phyloP scores from a whole-genome alignment of 2,329 filamentous ascomycete species.

The Periconia macrospinosa region DNA sequence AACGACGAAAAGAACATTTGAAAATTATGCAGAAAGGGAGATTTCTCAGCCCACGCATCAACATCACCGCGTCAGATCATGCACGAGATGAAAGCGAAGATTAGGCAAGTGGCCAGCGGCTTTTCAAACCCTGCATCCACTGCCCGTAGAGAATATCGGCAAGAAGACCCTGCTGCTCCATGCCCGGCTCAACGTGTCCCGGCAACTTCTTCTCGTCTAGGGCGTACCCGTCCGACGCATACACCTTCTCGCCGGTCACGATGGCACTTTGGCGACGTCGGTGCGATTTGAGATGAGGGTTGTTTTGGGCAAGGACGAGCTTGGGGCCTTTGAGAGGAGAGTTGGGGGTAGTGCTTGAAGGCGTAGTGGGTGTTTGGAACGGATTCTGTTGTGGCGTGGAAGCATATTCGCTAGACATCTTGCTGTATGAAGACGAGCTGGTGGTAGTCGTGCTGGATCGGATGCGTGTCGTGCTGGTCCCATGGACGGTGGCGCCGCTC shows the following conservation, averaged over 20 bases:
- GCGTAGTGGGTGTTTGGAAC: slow-evolving; percentile 24
- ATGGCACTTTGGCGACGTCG: slow-evolving; percentile 56
- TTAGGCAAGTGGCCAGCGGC: slow-evolving; percentile 44
- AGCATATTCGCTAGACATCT: slow-evolving; percentile 23
- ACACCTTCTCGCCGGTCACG: slow-evolving; percentile 46
- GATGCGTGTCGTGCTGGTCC: slow-evolving; percentile 35
- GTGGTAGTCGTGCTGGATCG: slow-evolving; percentile 32
- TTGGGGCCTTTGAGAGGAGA: slow-evolving; percentile 61
- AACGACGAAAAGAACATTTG: no score
- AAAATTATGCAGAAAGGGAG: not conserved
- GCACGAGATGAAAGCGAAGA: not conserved
- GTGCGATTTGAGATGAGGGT: slow-evolving; percentile 79
- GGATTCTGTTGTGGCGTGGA: slow-evolving; percentile 22
- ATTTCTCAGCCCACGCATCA: not conserved
- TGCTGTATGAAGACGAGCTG: slow-evolving; percentile 14
- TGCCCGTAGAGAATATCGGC: slow-evolving; percentile 88
- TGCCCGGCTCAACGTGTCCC: slow-evolving; percentile 66
- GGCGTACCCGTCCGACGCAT: slow-evolving; percentile 42
- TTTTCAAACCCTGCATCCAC: slow-evolving; percentile 81
- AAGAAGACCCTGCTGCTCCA: slow-evolving; percentile 90
- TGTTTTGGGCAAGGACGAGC: slow-evolving; percentile 76
- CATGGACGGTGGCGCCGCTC: slow-evolving; percentile 38
- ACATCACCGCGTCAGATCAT: not conserved
- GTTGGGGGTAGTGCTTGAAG: slow-evolving; percentile 36
- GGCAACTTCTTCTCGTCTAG: slow-evolving; percentile 57